Evolutionary conservation across 2,329 filamentous ascomycete genomes (phyloP).

Genomic region (Colletotrichum truncatum): DNA sequence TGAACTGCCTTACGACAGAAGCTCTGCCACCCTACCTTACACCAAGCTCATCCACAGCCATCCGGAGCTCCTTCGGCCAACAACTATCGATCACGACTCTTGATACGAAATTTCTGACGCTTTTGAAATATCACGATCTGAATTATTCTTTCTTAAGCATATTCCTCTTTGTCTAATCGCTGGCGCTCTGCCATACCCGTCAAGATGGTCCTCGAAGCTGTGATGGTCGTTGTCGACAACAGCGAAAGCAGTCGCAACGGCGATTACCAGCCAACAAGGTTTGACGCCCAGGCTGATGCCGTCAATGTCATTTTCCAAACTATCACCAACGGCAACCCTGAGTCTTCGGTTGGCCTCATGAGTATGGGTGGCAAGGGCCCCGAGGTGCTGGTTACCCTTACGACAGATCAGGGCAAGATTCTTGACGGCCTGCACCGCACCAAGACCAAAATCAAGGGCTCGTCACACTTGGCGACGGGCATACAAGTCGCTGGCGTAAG

Average conservation of each 20-base stretch:
- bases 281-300: conserved; percentile 95
- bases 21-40: conserved; percentile 31
- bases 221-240: conserved; percentile 99
- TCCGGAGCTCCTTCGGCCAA: conserved; percentile 27
- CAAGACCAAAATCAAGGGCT: conserved; percentile 88
- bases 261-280: conserved; percentile 90
- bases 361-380: conserved; percentile 99
- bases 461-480: conserved; percentile 87
- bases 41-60: conserved; percentile 36
- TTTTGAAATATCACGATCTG: no score
- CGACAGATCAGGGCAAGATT: conserved; percentile 95
- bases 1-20: conserved; percentile 55
- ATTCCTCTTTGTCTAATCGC: not conserved
- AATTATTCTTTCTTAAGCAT: no score
- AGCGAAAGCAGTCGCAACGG: conserved; percentile 98
- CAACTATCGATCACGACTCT: conserved; percentile 2
- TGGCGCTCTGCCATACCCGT: conserved; percentile 41
- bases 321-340: conserved; percentile 94
- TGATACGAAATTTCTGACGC: not conserved
- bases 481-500: conserved; percentile 95
- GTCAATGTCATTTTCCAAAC: conserved; percentile 95
- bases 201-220: conserved; percentile 98
- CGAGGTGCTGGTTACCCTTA: conserved; percentile 95
- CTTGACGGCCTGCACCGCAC: conserved; percentile 91
- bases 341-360: conserved; percentile 97